Evolutionary conservation across 345 rosid species (phyloP).

Genomic region (Populus ilicifolia): DNA sequence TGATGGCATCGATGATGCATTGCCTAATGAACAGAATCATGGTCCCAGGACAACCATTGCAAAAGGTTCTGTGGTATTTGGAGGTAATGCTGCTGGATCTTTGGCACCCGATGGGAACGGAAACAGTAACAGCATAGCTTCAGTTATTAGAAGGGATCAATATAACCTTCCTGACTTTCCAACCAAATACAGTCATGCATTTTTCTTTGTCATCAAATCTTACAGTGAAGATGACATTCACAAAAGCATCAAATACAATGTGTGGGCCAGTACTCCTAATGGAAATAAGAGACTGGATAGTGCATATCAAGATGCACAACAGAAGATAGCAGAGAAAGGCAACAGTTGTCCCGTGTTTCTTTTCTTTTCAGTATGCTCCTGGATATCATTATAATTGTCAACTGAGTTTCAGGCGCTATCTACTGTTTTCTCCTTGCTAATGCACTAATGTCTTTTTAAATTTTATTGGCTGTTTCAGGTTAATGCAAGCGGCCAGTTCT

Average conservation of each 20-base stretch:
- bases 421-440: neutral
- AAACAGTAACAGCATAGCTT: slow-evolving; percentile 30
- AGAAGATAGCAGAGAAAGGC: slow-evolving; percentile 21
- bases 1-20: slow-evolving; percentile 18
- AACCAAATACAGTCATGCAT: slow-evolving; percentile 43
- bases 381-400: neutral
- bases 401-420: neutral
- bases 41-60: slow-evolving; percentile 22
- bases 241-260: slow-evolving; percentile 66
- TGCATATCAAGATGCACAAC: slow-evolving; percentile 50
- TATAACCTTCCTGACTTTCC: slow-evolving; percentile 48
- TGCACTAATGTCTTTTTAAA: neutral
- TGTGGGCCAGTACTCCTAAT: slow-evolving; percentile 65
- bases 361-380: slow-evolving; percentile 17
- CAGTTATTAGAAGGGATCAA: slow-evolving; percentile 41
- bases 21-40: slow-evolving; percentile 31
- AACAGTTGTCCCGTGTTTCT: slow-evolving; percentile 22
- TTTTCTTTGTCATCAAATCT: slow-evolving; percentile 62
- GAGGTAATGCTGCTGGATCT: slow-evolving; percentile 16
- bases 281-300: slow-evolving; percentile 57
- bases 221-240: slow-evolving; percentile 67
- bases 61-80: slow-evolving; percentile 21
- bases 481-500: slow-evolving; percentile 29
- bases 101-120: slow-evolving; percentile 31
- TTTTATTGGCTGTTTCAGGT: neutral